Base-by-base conservation (phyloP, 2,329 filamentous ascomycete species). In the Magnaporthiopsis incrustans region DNA sequence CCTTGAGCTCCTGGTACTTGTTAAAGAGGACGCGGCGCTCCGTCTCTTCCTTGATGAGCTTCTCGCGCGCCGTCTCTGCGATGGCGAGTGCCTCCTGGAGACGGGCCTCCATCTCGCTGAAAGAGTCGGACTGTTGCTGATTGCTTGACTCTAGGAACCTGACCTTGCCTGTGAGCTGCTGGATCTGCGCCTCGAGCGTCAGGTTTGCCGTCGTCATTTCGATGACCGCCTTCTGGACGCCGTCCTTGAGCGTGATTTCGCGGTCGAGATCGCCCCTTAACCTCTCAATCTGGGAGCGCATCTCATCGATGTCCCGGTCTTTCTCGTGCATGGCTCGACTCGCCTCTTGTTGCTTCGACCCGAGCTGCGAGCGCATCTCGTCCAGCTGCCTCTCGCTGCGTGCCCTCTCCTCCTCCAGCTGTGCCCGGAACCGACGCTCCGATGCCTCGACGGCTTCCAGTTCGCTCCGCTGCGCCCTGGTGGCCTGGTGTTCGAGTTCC, bases 1-100 rank as follows among this genome's bases (percentile, higher is more conserved):
- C 95, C 75, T 97, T 97, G 66, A 99, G 85, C 73, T 99, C 95
- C 74, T 99, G 92, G 60, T 99, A 94, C 74, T 96, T 95, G 76
- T 98, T 98, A 79, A 98, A 97, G 0, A 99, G 83, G 69, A 96
- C 94, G 27, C 95, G 86, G 18, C 95, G 87, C 62, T 97, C 81
- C 0, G 91, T 95, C 77, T 99, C 95, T 73, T 98, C 95, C 71
- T 89, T 91, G 67, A 95, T 89, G 33, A 99, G 81, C 72, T 95
- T 97, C 68, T 91, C 86, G 64, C 90, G 87, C 1, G 90, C 87
- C 50, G 85, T 82, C 35, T 90, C 86, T 1, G 89, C 90, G 26
- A 83, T 78, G 18, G 84, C 83, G 30, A 92, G 76, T 0, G 93
- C 92, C 60, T 95, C 89, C 71, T 91, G 89, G 71, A 97, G 86